Evolutionary conservation across 495 filamentous ascomycete genomes (phyloP), one percentile per base, ranked within the genome.

Genomic region (Annulohypoxylon maeteangense): DNA sequence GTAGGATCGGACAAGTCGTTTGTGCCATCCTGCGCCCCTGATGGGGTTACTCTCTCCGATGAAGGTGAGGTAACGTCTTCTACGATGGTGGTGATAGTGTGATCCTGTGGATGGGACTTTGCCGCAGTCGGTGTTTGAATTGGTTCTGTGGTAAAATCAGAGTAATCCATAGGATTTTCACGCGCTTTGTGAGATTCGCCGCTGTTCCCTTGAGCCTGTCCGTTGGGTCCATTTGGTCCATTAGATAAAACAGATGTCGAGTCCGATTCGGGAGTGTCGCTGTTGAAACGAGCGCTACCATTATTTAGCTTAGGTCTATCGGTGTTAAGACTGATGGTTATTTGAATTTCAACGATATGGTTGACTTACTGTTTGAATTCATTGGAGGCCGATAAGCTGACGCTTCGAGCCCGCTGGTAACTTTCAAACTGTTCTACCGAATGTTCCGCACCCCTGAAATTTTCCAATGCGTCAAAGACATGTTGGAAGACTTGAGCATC

Each of bases 401-500:
- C 75, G 18, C 76, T 72, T 18, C 82, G 74, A 14, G 79, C 82
- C 16, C 74, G 74, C 4, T 72, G 76, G 38, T 84, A 86, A 34
- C 83, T 77, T 54, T 80, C 84, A 69, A 82, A 88, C 62, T 88
- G 81, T 67, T 87, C 85, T 34, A 82, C 74, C 4, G 83, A 80
- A 68, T 86, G 84, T 47, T 82, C 82, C 3, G 83, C 77, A 44
- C 78, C 80, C 7, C 83, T 84, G 73, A 93, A 90, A 62, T 81
- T 87, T 45, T 94, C 89, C 3, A 99, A 82, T 0, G 95, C 93
- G 67, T 95, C 89, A 72, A 96, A 93, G 11, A 98, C 92, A 79
- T 97, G 90, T 8, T 88, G 91, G 74, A 97, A 97, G 2, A 98
- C 95, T 40, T 92, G 86, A n/a, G 83, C 82, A 54, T 95, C 85